phyloP scores from a whole-genome alignment of 306 rosid species.

The Vigna nakashimae region DNA sequence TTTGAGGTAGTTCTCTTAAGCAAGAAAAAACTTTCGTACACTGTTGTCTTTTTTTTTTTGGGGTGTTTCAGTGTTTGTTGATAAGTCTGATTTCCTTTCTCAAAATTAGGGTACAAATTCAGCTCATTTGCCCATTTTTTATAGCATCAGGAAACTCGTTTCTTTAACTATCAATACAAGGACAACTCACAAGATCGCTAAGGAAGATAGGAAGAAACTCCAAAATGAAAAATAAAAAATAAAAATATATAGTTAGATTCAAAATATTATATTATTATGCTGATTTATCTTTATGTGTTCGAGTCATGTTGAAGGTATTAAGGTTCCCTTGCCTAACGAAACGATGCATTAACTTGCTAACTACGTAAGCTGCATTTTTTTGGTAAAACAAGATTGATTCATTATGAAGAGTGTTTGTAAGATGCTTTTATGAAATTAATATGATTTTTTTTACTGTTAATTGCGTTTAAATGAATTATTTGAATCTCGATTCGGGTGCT shows the following conservation, averaged over 20 bases:
- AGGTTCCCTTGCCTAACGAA: not conserved
- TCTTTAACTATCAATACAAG: not conserved
- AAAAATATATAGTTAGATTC: not conserved
- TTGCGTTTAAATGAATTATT: too few relatives aligned
- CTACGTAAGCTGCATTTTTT: too few relatives aligned
- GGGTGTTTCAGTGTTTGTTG: not conserved
- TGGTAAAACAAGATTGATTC: too few relatives aligned
- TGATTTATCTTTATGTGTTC: too few relatives aligned
- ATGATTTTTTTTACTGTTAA: too few relatives aligned
- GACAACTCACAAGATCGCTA: not conserved
- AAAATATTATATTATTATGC: too few relatives aligned
- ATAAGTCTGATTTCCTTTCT: not conserved
- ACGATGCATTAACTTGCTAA: too few relatives aligned
- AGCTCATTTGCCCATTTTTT: constrained; percentile 5
- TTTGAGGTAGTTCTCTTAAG: not conserved
- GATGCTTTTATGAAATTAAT: too few relatives aligned
- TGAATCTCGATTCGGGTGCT: too few relatives aligned
- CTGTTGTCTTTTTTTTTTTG: not conserved
- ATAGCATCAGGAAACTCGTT: not conserved
- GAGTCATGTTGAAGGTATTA: not conserved
- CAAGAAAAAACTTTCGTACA: not conserved
- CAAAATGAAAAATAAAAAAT: not conserved
- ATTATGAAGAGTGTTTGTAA: too few relatives aligned
- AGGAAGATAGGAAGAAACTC: not conserved
- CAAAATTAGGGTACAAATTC: not conserved